Evolutionary conservation across 2,329 filamentous ascomycete genomes (phyloP), one percentile per base, ranked within the genome.

Genomic region (Scytalidium sp.): DNA sequence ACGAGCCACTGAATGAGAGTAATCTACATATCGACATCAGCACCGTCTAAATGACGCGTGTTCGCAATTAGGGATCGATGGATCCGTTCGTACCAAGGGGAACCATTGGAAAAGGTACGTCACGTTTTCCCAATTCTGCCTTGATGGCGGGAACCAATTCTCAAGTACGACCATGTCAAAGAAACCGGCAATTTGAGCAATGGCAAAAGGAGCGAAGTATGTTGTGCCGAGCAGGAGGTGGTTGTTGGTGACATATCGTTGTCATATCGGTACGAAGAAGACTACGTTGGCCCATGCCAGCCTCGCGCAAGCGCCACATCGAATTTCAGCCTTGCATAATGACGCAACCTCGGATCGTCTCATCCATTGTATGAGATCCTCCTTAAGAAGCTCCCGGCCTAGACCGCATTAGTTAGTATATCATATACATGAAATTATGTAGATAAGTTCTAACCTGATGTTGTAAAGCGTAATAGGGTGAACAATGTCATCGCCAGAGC

Each of bases 1-100:
- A 78, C 72, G 21, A 81, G 47, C 85, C 87, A 93, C 81, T 96
- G 91, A 19, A 81, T 46, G 1, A 83, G 79, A 0, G 85, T 85
- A 55, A 90, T 63, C 90, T 96, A 53, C 6, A n/a, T 11, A 32
- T 47, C 23, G 32, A 49, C 21, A 53, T 17, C n/a, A n/a, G n/a
- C n/a, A n/a, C n/a, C n/a, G n/a, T n/a, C n/a, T n/a, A n/a, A n/a
- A n/a, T n/a, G n/a, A n/a, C n/a, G n/a, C n/a, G n/a, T 19, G 32
- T 25, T 45, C 41, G 4, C 20, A 19, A 11, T 43, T 13, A 20
- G 17, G 32, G 19, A 20, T 29, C 1, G n/a, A 13, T 21, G 23
- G n/a, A 41, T 4, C 20, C 43, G 19, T 43, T 56, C 74, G 47
- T 65, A 81, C 78, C 19, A 78, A 45, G 41, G 45, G 47, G 50